These are phyloP conservation scores for Epichloe gansuensis DNA, from an alignment of 2,329 filamentous ascomycete genomes.

Conservation along the genomic window DNA sequence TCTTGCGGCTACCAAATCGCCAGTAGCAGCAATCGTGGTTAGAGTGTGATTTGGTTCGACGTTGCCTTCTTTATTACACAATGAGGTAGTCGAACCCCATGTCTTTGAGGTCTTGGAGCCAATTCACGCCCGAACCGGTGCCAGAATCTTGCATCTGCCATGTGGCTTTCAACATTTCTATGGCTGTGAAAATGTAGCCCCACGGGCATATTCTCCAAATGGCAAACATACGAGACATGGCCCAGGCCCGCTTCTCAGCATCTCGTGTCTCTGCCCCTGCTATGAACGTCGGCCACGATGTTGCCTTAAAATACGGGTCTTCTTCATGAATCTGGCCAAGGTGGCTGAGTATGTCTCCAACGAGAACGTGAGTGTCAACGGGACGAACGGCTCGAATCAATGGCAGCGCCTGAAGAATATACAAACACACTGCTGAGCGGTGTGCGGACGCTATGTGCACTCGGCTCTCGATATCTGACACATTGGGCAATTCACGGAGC, in stretches of 20 bases:
- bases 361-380: slow-evolving; percentile 32
- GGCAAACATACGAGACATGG: slow-evolving; percentile 33
- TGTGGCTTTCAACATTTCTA: slow-evolving; percentile 35
- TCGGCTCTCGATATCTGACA: slow-evolving; percentile 29
- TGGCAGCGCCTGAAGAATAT: slow-evolving; percentile 32
- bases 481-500: slow-evolving; percentile 22
- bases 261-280: slow-evolving; percentile 43
- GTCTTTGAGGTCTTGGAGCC: slow-evolving; percentile 31
- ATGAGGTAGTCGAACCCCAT: slow-evolving; percentile 34
- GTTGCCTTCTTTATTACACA: slow-evolving; percentile 20
- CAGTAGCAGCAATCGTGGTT: neutral
- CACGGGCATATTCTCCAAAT: slow-evolving; percentile 35
- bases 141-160: slow-evolving; percentile 31
- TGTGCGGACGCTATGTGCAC: slow-evolving; percentile 33
- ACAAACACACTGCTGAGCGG: slow-evolving; percentile 34
- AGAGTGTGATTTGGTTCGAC: neutral
- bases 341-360: slow-evolving; percentile 37
- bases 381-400: slow-evolving; percentile 22
- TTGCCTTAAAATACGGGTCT: slow-evolving; percentile 45
- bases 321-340: slow-evolving; percentile 34
- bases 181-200: slow-evolving; percentile 38
- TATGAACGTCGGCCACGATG: slow-evolving; percentile 47
- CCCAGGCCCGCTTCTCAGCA: slow-evolving; percentile 34
- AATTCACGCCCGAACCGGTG: slow-evolving; percentile 18
- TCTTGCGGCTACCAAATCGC: no score